Conservation (phyloP, 225 moss, liverwort and hornwort genomes). For the Bryoerythrophyllum caledonicum region DNA sequence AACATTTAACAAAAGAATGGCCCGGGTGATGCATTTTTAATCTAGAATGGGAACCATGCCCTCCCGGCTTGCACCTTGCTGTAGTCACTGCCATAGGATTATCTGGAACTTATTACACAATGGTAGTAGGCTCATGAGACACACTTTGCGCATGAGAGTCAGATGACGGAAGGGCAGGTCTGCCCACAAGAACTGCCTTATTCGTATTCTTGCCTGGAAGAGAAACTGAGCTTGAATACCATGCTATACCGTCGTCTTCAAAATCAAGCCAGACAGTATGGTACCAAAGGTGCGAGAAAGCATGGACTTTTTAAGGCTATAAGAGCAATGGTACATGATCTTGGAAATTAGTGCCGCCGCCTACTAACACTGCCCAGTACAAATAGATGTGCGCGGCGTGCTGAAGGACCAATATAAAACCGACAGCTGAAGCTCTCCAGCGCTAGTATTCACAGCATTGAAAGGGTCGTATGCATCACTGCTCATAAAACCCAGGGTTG, state of each 20-base stretch:
- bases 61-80: neutral
- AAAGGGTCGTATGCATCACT: too few relatives aligned
- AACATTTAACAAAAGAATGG: neutral
- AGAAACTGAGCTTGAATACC: rapidly evolving
- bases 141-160: neutral
- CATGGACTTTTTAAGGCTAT: too few relatives aligned
- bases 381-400: too few relatives aligned
- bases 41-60: neutral
- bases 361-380: too few relatives aligned
- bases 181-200: too few relatives aligned
- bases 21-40: neutral
- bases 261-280: neutral
- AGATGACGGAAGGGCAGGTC: neutral
- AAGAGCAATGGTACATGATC: neutral
- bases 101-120: too few relatives aligned
- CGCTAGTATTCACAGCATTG: too few relatives aligned
- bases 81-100: neutral
- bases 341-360: too few relatives aligned
- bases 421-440: too few relatives aligned
- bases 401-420: too few relatives aligned
- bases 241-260: neutral
- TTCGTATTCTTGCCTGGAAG: neutral
- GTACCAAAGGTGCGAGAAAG: neutral
- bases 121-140: neutral
- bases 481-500: too few relatives aligned